Percentiles rank a stretch among this genome's conserved stretches.
These are phyloP conservation scores for Rehmannia glutinosa DNA, from an alignment of 257 asterid species.

Conservation along the genomic window DNA sequence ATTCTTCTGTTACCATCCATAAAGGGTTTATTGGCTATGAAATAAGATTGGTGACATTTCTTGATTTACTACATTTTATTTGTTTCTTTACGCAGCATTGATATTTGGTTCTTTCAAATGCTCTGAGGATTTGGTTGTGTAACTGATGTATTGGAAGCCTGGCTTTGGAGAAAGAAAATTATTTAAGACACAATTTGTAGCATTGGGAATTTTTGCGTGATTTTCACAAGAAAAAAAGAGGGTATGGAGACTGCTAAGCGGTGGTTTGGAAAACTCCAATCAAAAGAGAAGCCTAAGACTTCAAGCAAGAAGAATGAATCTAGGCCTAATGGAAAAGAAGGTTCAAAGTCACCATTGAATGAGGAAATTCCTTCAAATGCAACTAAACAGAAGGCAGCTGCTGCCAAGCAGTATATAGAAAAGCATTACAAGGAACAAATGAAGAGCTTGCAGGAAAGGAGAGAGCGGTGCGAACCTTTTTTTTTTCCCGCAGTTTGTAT, in stretches of 20 bases:
- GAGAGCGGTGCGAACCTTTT: conserved; percentile 64
- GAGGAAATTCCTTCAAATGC: conserved; percentile 92
- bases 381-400: conserved; percentile 90
- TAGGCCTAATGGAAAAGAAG: conserved; percentile 56
- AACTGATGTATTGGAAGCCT: conserved; percentile 39
- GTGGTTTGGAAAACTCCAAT: conserved; percentile 55
- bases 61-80: conserved; percentile 20
- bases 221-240: conserved; percentile 26
- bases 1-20: conserved; percentile 8
- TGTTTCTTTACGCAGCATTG: conserved; percentile 35
- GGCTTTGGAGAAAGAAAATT: conserved; percentile 16
- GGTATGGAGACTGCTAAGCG: conserved; percentile 76
- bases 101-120: conserved; percentile 9
- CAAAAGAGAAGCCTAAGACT: conserved; percentile 68
- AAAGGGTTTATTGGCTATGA: conserved; percentile 12
- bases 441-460: conserved; percentile 92
- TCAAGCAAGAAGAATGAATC: conserved; percentile 65
- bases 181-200: conserved; percentile 17
- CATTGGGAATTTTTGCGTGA: conserved; percentile 6
- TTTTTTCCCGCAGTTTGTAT: not conserved
- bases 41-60: conserved; percentile 13
- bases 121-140: conserved; percentile 18
- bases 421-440: conserved; percentile 97
- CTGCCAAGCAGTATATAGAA: conserved; percentile 96
- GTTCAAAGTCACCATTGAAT: conserved; percentile 40